phyloP scores from a whole-genome alignment of 1,139 yeast species.

The Saccharomycopsis hybrid region DNA sequence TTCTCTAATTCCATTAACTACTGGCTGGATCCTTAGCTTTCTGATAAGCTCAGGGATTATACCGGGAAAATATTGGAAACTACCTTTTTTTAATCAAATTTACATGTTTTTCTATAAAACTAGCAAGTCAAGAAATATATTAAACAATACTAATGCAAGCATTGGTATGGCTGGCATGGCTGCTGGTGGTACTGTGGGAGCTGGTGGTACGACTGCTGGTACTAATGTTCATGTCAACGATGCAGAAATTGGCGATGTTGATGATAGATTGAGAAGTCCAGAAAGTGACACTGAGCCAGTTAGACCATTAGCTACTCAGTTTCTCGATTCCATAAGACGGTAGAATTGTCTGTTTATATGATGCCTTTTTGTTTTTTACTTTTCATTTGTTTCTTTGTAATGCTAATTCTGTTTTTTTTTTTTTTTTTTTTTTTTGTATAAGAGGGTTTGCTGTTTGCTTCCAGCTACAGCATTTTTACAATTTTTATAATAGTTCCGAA shows the following conservation, averaged over 20 bases:
- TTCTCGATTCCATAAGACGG: conserved; percentile 5
- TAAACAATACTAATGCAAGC: not conserved
- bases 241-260: no score
- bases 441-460: no score
- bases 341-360: no score
- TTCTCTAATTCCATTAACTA: conserved; percentile 14
- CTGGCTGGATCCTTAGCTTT: conserved; percentile 14
- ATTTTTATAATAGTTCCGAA: no score
- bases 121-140: not conserved
- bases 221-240: not conserved
- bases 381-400: no score
- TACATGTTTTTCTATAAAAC: conserved; percentile 11
- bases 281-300: conserved; percentile 11
- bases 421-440: no score
- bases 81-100: conserved; percentile 14
- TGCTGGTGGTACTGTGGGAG: no score
- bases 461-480: no score
- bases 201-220: not conserved
- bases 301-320: conserved; percentile 12
- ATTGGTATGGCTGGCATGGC: no score
- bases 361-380: no score
- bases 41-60: conserved; percentile 10
- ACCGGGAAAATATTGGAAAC: conserved; percentile 20
- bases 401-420: no score
- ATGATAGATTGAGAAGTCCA: not conserved